A percentile compares a stretch with the other conserved stretches of the same genome.
These are phyloP conservation scores for Terfezia claveryi DNA, from an alignment of 495 filamentous ascomycete genomes.

Conservation along the genomic window DNA sequence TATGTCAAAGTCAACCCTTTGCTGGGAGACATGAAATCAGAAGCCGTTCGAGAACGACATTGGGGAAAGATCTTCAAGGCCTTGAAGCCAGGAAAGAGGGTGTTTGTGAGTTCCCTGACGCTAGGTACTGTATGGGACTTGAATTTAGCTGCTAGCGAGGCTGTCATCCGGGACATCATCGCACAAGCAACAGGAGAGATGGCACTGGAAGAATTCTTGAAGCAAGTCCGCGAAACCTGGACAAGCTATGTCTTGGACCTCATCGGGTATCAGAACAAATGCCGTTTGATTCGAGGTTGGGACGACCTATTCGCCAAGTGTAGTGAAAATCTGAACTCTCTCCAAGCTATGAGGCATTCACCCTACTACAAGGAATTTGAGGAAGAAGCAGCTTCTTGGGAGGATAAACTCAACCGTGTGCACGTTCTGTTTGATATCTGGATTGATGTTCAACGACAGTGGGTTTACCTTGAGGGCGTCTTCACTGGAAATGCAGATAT, in stretches of 20 bases:
- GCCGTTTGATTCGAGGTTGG: constrained; percentile 89
- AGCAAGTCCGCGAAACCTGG: constrained; percentile 73
- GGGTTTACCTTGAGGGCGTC: constrained; percentile 96
- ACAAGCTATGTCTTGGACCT: constrained; percentile 82
- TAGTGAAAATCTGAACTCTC: constrained; percentile 87
- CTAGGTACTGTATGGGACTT: constrained; percentile 97
- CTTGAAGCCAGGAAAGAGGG: constrained; percentile 70
- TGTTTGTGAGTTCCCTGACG: constrained; percentile 78
- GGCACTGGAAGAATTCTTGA: constrained; percentile 94
- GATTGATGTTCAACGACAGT: constrained; percentile 98
- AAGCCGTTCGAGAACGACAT: constrained; percentile 85
- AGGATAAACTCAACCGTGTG: constrained; percentile 92
- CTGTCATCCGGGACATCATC: constrained; percentile 74
- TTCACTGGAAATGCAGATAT: constrained; percentile 98
- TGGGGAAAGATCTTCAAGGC: constrained; percentile 96
- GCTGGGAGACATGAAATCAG: constrained; percentile 79
- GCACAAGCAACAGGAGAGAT: constrained; percentile 93
- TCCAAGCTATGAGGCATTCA: constrained; percentile 97
- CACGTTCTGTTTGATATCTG: constrained; percentile 97
- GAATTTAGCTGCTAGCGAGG: constrained; percentile 65
- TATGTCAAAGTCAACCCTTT: constrained; percentile 75
- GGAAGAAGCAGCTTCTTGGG: constrained; percentile 87
- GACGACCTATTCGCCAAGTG: constrained; percentile 97
- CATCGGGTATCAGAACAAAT: constrained; percentile 93
- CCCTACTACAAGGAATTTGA: constrained; percentile 98